A percentile compares a stretch with the other conserved stretches of the same genome.
phyloP scores from a whole-genome alignment of 768 basidiomycete species.

The Tricholoma saponaceum region DNA sequence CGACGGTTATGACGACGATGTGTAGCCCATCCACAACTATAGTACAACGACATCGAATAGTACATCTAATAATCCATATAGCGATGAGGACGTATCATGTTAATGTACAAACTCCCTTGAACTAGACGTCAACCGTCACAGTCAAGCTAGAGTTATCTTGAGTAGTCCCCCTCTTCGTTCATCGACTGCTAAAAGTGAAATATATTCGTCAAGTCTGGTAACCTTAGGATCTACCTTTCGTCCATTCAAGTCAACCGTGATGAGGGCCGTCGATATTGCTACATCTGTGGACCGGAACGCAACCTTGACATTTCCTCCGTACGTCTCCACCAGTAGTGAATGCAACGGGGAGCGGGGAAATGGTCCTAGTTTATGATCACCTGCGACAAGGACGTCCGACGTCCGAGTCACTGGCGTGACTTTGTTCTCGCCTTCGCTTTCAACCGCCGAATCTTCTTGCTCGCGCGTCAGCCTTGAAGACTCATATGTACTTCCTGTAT shows the following conservation, averaged over 20 bases:
- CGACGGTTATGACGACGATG: constrained; percentile 17
- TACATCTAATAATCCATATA: not conserved
- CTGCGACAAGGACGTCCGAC: not conserved
- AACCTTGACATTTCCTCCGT: constrained; percentile 10
- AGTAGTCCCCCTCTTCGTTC: constrained; percentile 17
- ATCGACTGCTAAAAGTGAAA: constrained; percentile 20
- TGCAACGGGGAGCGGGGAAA: not conserved
- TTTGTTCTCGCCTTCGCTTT: not conserved
- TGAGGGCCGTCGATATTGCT: not conserved
- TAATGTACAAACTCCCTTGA: not conserved
- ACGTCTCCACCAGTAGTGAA: constrained; percentile 16
- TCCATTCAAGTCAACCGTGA: constrained; percentile 26
- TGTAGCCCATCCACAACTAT: not conserved
- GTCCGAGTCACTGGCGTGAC: not conserved
- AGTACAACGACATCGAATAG: not conserved
- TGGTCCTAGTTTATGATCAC: not conserved
- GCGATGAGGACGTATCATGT: not conserved
- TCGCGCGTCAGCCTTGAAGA: not conserved
- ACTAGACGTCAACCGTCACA: not conserved
- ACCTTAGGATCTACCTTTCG: constrained; percentile 13
- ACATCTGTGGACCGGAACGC: constrained; percentile 10
- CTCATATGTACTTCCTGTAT: not conserved
- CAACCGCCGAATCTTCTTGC: not conserved
- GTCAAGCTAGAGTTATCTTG: constrained; percentile 15
- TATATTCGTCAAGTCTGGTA: constrained; percentile 11